These are phyloP conservation scores for Tricholoma matsutake DNA, from an alignment of 768 basidiomycete species.

Conservation along the genomic window DNA sequence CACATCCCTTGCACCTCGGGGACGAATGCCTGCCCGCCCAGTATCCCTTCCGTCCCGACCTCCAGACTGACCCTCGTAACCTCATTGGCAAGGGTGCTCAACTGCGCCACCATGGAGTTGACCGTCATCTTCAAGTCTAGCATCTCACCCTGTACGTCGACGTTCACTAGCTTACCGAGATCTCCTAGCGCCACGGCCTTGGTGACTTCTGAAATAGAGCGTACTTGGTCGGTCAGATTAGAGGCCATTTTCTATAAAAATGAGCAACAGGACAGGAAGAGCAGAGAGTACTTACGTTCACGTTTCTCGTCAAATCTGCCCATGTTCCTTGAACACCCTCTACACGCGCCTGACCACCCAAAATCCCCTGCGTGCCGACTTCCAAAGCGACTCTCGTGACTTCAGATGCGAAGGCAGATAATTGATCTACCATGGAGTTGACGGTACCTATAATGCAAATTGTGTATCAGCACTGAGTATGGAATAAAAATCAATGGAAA, in stretches of 20 bases:
- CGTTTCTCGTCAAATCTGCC: slow-evolving; percentile 73
- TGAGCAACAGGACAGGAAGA: slow-evolving; percentile 16
- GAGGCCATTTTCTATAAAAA: slow-evolving; percentile 73
- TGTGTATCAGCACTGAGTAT: neutral
- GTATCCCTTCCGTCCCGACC: slow-evolving; percentile 88
- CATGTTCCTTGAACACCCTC: too few relatives aligned
- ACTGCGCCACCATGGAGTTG: slow-evolving; percentile 83
- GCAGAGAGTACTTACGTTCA: slow-evolving; percentile 60
- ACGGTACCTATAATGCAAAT: slow-evolving; percentile 49
- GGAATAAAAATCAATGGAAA: too few relatives aligned
- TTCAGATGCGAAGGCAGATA: slow-evolving; percentile 77
- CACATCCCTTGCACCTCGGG: slow-evolving; percentile 94
- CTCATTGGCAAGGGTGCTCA: slow-evolving; percentile 72
- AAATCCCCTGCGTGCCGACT: slow-evolving; percentile 62
- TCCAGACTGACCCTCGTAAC: slow-evolving; percentile 92
- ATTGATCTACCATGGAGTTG: slow-evolving; percentile 89
- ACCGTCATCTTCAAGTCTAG: slow-evolving; percentile 83
- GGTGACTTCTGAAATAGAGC: slow-evolving; percentile 89
- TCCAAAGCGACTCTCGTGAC: slow-evolving; percentile 73
- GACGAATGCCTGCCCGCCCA: slow-evolving; percentile 72
- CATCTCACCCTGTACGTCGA: slow-evolving; percentile 95
- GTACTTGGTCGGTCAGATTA: slow-evolving; percentile 82
- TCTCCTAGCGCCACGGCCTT: slow-evolving; percentile 88
- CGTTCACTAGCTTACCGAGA: slow-evolving; percentile 78
- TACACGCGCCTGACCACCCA: slow-evolving; percentile 23